phyloP scores from a whole-genome alignment of 169 alveolate genomes.

The Cystoisospora suis region DNA sequence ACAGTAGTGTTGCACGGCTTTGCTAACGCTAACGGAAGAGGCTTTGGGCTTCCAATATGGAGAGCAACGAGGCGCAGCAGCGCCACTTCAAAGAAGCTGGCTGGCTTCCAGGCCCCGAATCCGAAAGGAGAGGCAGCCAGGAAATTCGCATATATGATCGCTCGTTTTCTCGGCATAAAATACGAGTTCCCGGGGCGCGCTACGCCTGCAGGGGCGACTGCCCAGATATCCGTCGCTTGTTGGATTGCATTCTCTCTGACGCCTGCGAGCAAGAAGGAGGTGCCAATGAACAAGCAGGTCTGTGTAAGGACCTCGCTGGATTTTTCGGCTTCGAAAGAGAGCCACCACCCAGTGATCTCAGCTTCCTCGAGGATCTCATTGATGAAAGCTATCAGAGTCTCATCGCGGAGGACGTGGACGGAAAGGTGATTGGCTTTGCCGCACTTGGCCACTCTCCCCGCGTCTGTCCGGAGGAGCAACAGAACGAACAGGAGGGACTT shows the following conservation, averaged over 20 bases:
- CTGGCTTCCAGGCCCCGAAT: no score
- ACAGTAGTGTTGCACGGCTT: no score
- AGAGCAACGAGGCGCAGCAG: no score
- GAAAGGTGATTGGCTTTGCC: constrained; percentile 3
- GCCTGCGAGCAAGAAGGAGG: background rate
- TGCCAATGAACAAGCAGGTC: background rate
- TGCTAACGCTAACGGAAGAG: no score
- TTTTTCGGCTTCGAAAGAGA: background rate
- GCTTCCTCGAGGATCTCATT: background rate
- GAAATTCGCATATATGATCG: no score
- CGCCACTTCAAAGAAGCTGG: no score
- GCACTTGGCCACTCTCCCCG: constrained; percentile 34
- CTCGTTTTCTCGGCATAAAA: no score
- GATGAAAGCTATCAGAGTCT: constrained; percentile 29
- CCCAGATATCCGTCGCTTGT: background rate
- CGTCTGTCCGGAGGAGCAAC: background rate
- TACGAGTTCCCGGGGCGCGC: background rate
- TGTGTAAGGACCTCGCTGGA: background rate
- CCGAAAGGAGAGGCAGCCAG: no score
- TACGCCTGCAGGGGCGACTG: constrained; percentile 22
- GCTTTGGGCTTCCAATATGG: no score
- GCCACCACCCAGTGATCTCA: background rate
- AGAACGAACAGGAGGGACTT: background rate
- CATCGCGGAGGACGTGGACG: constrained; percentile 20
- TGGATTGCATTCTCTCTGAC: background rate